Evolutionary conservation across 768 basidiomycete genomes (phyloP).

Genomic region (Auricularia auricula-judae): DNA sequence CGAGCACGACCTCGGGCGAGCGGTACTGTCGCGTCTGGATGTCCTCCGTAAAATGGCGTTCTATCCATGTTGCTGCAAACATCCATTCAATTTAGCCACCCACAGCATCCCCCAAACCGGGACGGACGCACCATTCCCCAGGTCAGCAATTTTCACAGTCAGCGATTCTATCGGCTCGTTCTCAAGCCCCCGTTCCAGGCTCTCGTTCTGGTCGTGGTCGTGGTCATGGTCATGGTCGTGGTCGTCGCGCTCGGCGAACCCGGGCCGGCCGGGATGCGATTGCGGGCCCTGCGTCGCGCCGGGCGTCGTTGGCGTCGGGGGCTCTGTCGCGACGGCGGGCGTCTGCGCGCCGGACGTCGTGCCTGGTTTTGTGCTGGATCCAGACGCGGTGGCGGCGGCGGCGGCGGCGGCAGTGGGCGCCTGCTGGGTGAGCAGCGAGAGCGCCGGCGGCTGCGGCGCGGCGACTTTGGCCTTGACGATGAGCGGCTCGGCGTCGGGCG

Average conservation of each 20-base stretch:
- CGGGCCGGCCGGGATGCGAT: constrained; percentile 7
- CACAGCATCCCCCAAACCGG: no score
- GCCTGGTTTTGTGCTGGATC: no score
- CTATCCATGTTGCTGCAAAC: constrained; percentile 64
- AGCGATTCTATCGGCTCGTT: constrained; percentile 47
- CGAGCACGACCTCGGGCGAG: constrained; percentile 94
- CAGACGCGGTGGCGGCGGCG: no score
- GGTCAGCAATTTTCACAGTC: constrained; percentile 97
- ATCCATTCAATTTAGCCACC: no score
- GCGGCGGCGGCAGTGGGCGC: constrained; percentile 24
- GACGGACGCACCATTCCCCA: constrained; percentile 71
- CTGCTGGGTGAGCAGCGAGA: constrained; percentile 66
- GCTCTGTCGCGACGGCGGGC: background rate
- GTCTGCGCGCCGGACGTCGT: no score
- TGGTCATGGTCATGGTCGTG: background rate
- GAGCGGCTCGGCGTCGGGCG: background rate
- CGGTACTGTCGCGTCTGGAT: constrained; percentile 97
- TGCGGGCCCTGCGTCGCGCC: constrained; percentile 6
- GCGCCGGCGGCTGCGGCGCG: constrained; percentile 31
- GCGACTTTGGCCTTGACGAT: constrained; percentile 10
- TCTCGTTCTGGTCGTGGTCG: no score
- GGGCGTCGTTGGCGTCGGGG: constrained; percentile 8
- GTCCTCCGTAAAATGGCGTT: constrained; percentile 97
- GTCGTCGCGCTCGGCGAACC: background rate
- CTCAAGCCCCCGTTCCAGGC: constrained; percentile 17